Conservation (phyloP, 805 yeast genomes). For the Teunomyces funiuensis region DNA sequence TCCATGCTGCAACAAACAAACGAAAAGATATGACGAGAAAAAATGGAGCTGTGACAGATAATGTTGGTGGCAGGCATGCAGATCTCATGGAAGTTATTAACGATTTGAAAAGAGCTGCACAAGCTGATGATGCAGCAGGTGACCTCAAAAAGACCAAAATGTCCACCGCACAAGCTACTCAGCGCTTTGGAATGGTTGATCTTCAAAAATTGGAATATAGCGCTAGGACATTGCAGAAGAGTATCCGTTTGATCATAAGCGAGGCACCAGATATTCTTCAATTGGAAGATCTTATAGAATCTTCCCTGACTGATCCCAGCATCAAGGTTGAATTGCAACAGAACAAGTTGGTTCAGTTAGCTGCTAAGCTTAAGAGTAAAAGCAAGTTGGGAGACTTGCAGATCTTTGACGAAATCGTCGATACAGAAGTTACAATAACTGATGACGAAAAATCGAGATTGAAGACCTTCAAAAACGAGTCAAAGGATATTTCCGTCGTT, state of each 20-base stretch:
- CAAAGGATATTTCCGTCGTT: slow-evolving; percentile 8
- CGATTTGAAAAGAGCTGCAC: background rate
- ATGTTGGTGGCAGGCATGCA: background rate
- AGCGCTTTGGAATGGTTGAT: slow-evolving; percentile 23
- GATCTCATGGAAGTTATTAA: background rate
- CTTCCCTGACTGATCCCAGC: slow-evolving; percentile 38
- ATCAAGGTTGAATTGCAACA: slow-evolving; percentile 51
- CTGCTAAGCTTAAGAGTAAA: slow-evolving; percentile 57
- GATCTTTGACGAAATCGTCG: slow-evolving; percentile 55
- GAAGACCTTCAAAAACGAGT: slow-evolving; percentile 6
- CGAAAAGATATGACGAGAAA: slow-evolving; percentile 2
- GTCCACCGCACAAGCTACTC: background rate
- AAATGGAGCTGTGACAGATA: background rate
- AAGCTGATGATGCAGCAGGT: background rate
- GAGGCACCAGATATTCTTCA: slow-evolving; percentile 56
- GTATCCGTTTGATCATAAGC: slow-evolving; percentile 19
- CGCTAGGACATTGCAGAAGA: slow-evolving; percentile 28
- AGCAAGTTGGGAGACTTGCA: slow-evolving; percentile 48
- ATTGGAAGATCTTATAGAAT: slow-evolving; percentile 33
- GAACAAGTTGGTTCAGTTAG: slow-evolving; percentile 56
- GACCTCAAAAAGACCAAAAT: background rate
- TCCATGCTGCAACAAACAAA: slow-evolving; percentile 1
- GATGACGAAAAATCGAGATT: slow-evolving; percentile 13
- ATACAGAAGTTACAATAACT: slow-evolving; percentile 32
- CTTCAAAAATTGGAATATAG: slow-evolving; percentile 41